These are phyloP conservation scores for Lagenidium sp. DNA, from an alignment of 352 stramenopile genomes.

Conservation along the genomic window DNA sequence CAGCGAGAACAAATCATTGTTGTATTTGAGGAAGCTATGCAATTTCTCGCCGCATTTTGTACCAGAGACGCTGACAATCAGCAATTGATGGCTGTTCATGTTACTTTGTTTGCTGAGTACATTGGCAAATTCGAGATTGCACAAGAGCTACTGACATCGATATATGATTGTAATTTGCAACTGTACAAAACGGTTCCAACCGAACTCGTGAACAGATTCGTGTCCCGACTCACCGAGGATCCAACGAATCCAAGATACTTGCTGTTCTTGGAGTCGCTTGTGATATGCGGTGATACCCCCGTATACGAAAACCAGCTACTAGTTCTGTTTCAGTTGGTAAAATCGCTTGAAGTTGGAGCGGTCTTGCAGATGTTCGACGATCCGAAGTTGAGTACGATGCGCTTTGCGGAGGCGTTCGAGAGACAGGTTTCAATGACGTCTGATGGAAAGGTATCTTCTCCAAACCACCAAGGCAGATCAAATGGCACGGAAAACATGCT, in stretches of 20 bases:
- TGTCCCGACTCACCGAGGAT: constrained; percentile 27
- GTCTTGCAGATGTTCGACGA: constrained; percentile 55
- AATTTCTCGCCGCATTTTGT: constrained; percentile 53
- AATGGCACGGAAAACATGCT: too few relatives aligned
- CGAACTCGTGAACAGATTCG: constrained; percentile 47
- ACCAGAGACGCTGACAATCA: constrained; percentile 36
- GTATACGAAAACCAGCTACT: constrained; percentile 58
- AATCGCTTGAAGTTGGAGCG: constrained; percentile 35
- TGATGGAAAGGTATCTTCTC: too few relatives aligned
- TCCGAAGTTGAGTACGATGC: constrained; percentile 10
- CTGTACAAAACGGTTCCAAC: constrained; percentile 49
- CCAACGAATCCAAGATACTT: constrained; percentile 40
- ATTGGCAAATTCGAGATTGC: constrained; percentile 42
- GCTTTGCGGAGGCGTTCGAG: constrained; percentile 25
- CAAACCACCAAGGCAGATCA: too few relatives aligned
- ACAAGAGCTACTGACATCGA: constrained; percentile 44
- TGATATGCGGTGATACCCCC: constrained; percentile 45
- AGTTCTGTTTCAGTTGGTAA: constrained; percentile 60
- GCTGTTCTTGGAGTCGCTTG: constrained; percentile 48
- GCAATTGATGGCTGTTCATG: constrained; percentile 30
- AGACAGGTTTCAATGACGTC: constrained; percentile 11
- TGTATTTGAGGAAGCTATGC: constrained; percentile 46
- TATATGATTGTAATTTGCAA: constrained; percentile 33
- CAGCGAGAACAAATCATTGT: constrained; percentile 41
- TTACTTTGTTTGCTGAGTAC: constrained; percentile 40